Percentiles rank a stretch among this genome's conserved stretches.
phyloP scores from a whole-genome alignment of 208 protist species.

The Acanthamoeba healyi region DNA sequence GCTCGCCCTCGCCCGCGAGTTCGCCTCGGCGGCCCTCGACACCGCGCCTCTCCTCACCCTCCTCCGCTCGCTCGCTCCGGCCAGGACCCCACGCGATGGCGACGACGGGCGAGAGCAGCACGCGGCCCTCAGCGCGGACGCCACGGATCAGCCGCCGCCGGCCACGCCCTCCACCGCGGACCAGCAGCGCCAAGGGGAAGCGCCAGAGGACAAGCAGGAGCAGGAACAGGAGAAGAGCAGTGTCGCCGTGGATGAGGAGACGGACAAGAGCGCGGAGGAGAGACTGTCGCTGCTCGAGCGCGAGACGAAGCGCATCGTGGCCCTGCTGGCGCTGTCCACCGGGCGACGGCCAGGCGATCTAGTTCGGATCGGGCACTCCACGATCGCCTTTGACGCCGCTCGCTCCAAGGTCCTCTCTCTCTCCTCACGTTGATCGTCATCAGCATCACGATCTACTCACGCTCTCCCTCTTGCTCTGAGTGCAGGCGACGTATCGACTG shows the following conservation, averaged over 20 bases:
- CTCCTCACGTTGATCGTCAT: not conserved
- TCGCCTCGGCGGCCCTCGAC: constrained; percentile 16
- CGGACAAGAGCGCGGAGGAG: too few species aligned
- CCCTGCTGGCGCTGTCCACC: not conserved
- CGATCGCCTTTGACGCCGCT: not conserved
- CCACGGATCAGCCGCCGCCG: too few species aligned
- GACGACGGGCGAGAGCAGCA: too few species aligned
- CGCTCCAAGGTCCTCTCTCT: constrained; percentile 11
- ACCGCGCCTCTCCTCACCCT: constrained; percentile 6
- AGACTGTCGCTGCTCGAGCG: not conserved
- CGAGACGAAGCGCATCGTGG: not conserved
- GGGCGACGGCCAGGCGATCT: constrained; percentile 24
- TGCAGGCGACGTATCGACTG: constrained; percentile 2
- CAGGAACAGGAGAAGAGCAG: not conserved
- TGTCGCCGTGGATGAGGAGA: not conserved
- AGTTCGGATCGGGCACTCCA: constrained; percentile 42
- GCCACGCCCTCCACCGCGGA: too few species aligned
- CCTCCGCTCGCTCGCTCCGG: not conserved
- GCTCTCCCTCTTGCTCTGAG: too few species aligned
- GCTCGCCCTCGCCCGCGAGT: not conserved
- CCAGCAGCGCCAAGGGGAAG: too few species aligned
- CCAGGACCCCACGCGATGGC: too few species aligned
- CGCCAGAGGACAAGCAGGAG: not conserved
- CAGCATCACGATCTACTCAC: too few species aligned
- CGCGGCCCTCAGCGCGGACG: too few species aligned